A percentile compares a stretch with the other conserved stretches of the same genome.
These are phyloP conservation scores for Neonectria faginata DNA, from an alignment of 2,329 filamentous ascomycete genomes.

Conservation along the genomic window DNA sequence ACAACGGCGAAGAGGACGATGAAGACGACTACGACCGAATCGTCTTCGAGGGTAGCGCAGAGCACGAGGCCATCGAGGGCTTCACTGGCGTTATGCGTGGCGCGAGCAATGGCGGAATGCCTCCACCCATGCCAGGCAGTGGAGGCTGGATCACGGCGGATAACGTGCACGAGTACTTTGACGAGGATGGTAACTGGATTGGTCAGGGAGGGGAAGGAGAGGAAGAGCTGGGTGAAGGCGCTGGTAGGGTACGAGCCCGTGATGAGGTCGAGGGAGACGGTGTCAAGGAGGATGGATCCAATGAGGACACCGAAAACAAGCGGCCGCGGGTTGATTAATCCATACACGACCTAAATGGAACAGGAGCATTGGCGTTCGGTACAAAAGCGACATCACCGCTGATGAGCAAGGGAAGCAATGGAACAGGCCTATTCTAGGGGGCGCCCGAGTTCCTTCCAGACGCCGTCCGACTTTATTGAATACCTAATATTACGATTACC, in stretches of 20 bases:
- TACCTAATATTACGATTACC: constrained; percentile 41
- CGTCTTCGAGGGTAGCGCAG: constrained; percentile 64
- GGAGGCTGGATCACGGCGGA: constrained; percentile 91
- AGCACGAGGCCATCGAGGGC: constrained; percentile 67
- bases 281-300: constrained; percentile 55
- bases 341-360: neutral
- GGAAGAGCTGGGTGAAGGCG: constrained; percentile 71
- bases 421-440: neutral
- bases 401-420: neutral
- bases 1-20: constrained; percentile 68
- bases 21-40: constrained; percentile 67
- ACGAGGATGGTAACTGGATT: constrained; percentile 84
- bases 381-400: constrained; percentile 3
- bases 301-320: constrained; percentile 59
- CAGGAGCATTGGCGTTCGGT: constrained; percentile 39
- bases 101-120: constrained; percentile 62
- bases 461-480: constrained; percentile 44
- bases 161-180: constrained; percentile 87
- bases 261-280: constrained; percentile 66
- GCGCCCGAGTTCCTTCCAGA: neutral
- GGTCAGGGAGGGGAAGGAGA: constrained; percentile 51
- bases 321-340: constrained; percentile 59
- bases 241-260: constrained; percentile 66
- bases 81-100: constrained; percentile 67
- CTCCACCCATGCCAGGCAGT: constrained; percentile 78